Evolutionary conservation across 345 rosid genomes (phyloP), one percentile per base, ranked within the genome.

Genomic region (Isatis tinctoria): DNA sequence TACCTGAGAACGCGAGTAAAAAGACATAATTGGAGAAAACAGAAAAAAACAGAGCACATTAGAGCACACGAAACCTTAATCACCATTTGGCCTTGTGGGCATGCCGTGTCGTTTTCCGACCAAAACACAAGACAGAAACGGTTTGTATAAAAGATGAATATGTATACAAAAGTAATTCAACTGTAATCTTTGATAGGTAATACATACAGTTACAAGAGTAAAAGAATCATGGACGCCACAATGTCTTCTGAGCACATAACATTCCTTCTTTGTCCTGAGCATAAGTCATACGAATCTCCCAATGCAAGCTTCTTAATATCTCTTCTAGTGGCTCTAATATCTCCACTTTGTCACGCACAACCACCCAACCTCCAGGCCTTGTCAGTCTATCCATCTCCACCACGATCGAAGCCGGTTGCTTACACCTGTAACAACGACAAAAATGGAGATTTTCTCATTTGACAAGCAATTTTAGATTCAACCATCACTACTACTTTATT

Each of bases 201-300:
- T 51, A 74, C 60, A 66, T 10, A 74, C 43, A 17, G 30, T 12
- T 54, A 57, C 56, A 14, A 59, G 20, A 27, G 40, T 17, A n/a
- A 63, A 44, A 60, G 26, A 44, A 58, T 83, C 78, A 88, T 24
- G 98, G 97, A 47, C 96, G 86, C 98, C 97, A 94, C 61, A 62
- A 54, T 30, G 91, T 90, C 78, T 91, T 94, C 39, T 91, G 95
- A 0, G 93, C 96, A 76, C 96, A 90, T 54, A 94, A 33, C 60
- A 91, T 84, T 22, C 97, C 96, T 74, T 94, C 97, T 77, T 85
- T 86, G 8, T 87, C 85, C 84, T 91, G 90, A 69, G 86, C 82
- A 75, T 85, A 94, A 73, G 93, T 90, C 88, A 90, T 83, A 58
- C 96, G 83, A 48, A 94, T 94, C 72, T 94, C 97, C 98, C 98